These are phyloP conservation scores for Syncephalastrum racemosum DNA, from an alignment of 371 early-diverging fungal genomes.

Conservation along the genomic window DNA sequence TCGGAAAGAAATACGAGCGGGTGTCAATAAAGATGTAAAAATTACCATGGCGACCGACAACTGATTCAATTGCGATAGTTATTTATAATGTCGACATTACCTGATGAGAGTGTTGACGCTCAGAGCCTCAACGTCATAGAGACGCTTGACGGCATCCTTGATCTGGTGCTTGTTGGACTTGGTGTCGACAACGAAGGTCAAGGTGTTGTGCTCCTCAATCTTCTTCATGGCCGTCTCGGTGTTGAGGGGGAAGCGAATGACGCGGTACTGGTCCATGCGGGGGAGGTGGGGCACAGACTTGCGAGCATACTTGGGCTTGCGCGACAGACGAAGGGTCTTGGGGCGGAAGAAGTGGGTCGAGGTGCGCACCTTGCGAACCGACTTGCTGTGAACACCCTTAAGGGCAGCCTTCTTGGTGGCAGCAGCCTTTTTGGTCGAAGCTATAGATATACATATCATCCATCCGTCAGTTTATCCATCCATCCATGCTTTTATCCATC, in stretches of 20 bases:
- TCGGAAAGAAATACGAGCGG: too few relatives aligned
- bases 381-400: constrained; percentile 85
- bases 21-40: too few relatives aligned
- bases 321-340: constrained; percentile 89
- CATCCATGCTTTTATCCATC: too few relatives aligned
- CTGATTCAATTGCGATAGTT: too few relatives aligned
- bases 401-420: constrained; percentile 87
- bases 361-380: constrained; percentile 87
- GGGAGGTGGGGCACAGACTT: constrained; percentile 81
- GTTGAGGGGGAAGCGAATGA: constrained; percentile 93
- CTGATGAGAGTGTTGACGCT: constrained; percentile 98
- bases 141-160: constrained; percentile 94
- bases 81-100: too few relatives aligned
- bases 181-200: constrained; percentile 96
- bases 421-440: constrained; percentile 66
- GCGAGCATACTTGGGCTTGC: constrained; percentile 92
- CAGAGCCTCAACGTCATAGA: constrained; percentile 93
- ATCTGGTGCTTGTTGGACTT: constrained; percentile 99
- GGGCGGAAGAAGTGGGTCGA: constrained; percentile 92
- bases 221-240: constrained; percentile 99
- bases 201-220: constrained; percentile 99
- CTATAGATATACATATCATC: constrained; percentile 8
- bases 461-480: too few relatives aligned
- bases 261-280: constrained; percentile 83
- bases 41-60: too few relatives aligned